Base-by-base conservation (phyloP, 129 eudicot genomes). In the Lonicera japonica region DNA sequence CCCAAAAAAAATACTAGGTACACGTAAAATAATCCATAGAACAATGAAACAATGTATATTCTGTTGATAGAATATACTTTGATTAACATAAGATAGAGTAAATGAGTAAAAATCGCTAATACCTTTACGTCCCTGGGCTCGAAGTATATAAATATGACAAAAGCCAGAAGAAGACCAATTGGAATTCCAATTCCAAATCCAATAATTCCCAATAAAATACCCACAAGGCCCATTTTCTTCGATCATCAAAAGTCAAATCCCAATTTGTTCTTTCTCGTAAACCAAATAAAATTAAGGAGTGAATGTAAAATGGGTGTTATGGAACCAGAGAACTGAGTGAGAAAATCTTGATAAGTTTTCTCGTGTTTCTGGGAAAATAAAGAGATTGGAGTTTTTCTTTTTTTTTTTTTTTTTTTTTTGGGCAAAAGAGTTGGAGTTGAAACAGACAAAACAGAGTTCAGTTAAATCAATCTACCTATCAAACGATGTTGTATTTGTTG, bases 121-220 rank as follows among this genome's bases (percentile, higher is more conserved):
- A 81, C 88, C 95, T 86, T 70, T 21, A 82, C 86, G 55, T 86
- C 79, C 68, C 66, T 41, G 70, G 85, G 65, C 21, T 72, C 76
- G 52, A 75, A 79, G 60, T 59, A 65, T 51, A 66, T 72, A 60
- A 86, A 86, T 20, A 80, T 5, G 54, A 78, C 67, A 62, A 73
- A 86, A 11, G 90, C 90, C 50, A 80, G 39, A n/a, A 73, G 38
- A 53, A 83, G 70, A 47, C 95, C 95, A 3, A 86, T 36, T 0
- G 87, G 80, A 19, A 83, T 72, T 48, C 95, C 95, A 20, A 83
- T 54, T 9, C 78, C 82, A 64, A 86, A 86, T 11, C 95, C 95
- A 7, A 70, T 66, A 17, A 73, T 43, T 59, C 80, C 90, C 51
- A 86, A 75, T 29, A 86, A 71, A 64, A 76, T 74, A 25, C 78